Evolutionary conservation across 2,329 filamentous ascomycete genomes (phyloP), one percentile per base, ranked within the genome.

Genomic region (Stromatinia cepivora): DNA sequence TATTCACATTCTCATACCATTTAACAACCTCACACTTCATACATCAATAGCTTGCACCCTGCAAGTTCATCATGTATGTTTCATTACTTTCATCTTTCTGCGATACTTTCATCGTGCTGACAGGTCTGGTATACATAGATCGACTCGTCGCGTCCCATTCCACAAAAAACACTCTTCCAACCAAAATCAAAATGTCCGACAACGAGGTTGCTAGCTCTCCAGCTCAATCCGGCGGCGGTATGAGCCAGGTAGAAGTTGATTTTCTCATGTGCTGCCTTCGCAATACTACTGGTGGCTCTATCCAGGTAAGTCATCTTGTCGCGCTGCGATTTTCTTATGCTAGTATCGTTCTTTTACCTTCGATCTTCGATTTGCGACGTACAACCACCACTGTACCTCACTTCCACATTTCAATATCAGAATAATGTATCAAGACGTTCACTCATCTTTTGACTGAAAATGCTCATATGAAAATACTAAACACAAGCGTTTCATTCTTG

Each of bases 251-350:
- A 5, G 75, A 77, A 31, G 61, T 74, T 34, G 67, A 73, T 1
- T 77, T 77, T 31, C 59, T 77, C 7, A 66, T 77, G 8, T 67
- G 67, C 8, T 76, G 75, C 53, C 69, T 77, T 48, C 71, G 72
- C 13, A 72, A 77, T 45, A 68, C 71, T 13, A 73, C 64, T 22
- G 74, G 72, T 68, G 75, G 75, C 31, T 36, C 59, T 9, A 31
- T 66, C 13, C 36, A 70, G 22, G 53, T 77, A 76, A 73, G 74
- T 70, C 31, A 20, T 52, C 4, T 20, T 52, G 31, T 39, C 31
- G 46, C 46, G 8, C 22, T 39, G 25, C 17, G 9, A 22, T 52
- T 11, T 56, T 53, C 17, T 22, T 15, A 53, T 52, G 34, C 39
- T 52, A 22, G 1, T 20, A 4, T 50, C 25, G 22, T 56, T n/a